Evolutionary conservation across 192 early-diverging fungal species (phyloP).

Genomic region (Backusella liffmaniae): DNA sequence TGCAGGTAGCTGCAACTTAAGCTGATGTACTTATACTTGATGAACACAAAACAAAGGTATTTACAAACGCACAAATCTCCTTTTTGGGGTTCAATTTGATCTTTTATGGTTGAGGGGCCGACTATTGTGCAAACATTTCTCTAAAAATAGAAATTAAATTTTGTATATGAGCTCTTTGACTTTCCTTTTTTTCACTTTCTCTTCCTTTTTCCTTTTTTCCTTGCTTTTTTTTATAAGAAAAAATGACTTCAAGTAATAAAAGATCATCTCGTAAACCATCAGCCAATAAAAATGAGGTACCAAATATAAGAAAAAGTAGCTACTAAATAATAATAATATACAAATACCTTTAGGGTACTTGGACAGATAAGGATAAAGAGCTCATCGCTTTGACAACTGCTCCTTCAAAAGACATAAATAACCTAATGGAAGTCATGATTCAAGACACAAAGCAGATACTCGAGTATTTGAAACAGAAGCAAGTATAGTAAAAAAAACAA

Average conservation of each 20-base stretch:
- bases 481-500: not conserved
- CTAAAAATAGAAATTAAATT: conserved; percentile 1
- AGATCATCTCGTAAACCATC: not conserved
- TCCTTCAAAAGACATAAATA: not conserved
- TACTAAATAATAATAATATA: not conserved
- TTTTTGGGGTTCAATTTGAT: not conserved
- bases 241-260: not conserved
- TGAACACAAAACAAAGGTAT: not conserved
- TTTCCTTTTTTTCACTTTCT: not conserved
- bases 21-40: not conserved
- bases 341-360: not conserved
- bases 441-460: not conserved
- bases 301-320: not conserved
- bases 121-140: not conserved
- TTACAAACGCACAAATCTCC: not conserved
- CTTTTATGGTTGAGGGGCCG: not conserved
- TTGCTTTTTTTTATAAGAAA: not conserved
- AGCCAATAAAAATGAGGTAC: conserved; percentile 2
- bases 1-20: not conserved
- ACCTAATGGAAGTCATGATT: not conserved
- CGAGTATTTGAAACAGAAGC: conserved; percentile 13
- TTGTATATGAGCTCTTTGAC: not conserved
- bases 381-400: not conserved
- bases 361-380: not conserved
- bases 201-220: not conserved